Evolutionary conservation across 768 basidiomycete genomes (phyloP), one percentile per base, ranked within the genome.

Genomic region (Podaxis carcinomalis): DNA sequence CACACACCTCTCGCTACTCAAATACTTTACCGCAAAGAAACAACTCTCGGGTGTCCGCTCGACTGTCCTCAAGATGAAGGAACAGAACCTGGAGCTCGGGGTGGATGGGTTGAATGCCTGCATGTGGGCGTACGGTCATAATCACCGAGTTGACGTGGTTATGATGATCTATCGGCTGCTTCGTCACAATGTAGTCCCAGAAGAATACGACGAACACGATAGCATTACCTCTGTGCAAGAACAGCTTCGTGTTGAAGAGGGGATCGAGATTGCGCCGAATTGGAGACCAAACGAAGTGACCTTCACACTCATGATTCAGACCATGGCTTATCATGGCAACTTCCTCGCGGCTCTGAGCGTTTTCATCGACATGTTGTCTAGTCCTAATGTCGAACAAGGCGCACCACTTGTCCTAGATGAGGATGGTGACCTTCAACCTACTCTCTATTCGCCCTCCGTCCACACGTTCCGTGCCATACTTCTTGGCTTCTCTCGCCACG

Each of bases 391-490:
- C 37, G 77, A 80, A 64, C 69, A 68, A 19, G 71, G 74, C 14
- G 71, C 74, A 25, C 70, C 68, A 4, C 66, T 73, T 32, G 62
- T 65, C 28, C 65, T 56, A 3, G 70, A 70, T 19, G 68, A 75
- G 2, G 62, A 68, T 19, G 71, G 71, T 4, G 56, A 67, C 19
- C 64, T 72, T 3, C 58, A 66, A 25, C 72, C 73, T 1, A 61
- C 59, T 10, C 67, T 68, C 6, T 81, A 78, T 58, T 70, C 68
- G 25, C 83, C 83, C 2, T 82, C 78, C 1, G 68, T 83, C 51
- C 72, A 80, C 21, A 76, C 84, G 35, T 94, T 88, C 70, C 84
- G 90, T 21, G 83, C 83, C 16, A 69, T 95, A 42, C 93, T 95
- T 68, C 78, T 89, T 16, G 92, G 90, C 0, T 94, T 92, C 69